Percentiles rank a stretch among this genome's conserved stretches.
Evolutionary conservation across 352 stramenopile genomes (phyloP).

Genomic region (Phytophthora pluvialis): DNA sequence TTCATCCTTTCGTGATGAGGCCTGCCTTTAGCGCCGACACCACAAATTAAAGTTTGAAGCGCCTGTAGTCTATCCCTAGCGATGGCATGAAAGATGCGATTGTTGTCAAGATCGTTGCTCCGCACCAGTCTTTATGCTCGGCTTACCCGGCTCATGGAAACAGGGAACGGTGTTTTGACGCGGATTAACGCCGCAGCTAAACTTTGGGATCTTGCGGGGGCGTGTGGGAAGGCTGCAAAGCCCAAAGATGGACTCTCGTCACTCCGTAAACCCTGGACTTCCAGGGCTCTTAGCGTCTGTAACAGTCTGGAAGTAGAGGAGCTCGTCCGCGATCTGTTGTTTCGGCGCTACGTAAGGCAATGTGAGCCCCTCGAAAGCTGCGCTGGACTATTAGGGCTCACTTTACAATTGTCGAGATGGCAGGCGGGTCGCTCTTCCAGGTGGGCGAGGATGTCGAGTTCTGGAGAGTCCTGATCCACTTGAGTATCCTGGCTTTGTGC

Average conservation of each 20-base stretch:
- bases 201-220: slow-evolving; percentile 19
- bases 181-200: slow-evolving; percentile 3
- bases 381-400: neutral
- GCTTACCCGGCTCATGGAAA: slow-evolving; percentile 25
- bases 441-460: slow-evolving; percentile 68
- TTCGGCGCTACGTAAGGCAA: slow-evolving; percentile 10
- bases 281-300: slow-evolving; percentile 9
- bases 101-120: slow-evolving; percentile 3
- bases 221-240: slow-evolving; percentile 21
- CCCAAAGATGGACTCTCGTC: slow-evolving; percentile 15
- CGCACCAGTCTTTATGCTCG: slow-evolving; percentile 1
- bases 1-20: slow-evolving; percentile 15
- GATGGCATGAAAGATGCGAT: slow-evolving; percentile 23
- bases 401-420: slow-evolving; percentile 28
- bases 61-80: slow-evolving; percentile 19
- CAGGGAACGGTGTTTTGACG: slow-evolving; percentile 4
- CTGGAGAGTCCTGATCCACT: slow-evolving; percentile 50
- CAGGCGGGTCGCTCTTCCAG: slow-evolving; percentile 54
- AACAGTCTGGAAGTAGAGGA: slow-evolving; percentile 26
- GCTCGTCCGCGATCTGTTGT: neutral
- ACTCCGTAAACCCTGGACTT: slow-evolving; percentile 12
- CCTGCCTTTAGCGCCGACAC: slow-evolving; percentile 8
- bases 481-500: slow-evolving; percentile 54
- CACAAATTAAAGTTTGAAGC: slow-evolving; percentile 26
- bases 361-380: slow-evolving; percentile 3